These are phyloP conservation scores for Pseudocohnilembus persalinus DNA, from an alignment of 169 alveolate species.

Conservation along the genomic window DNA sequence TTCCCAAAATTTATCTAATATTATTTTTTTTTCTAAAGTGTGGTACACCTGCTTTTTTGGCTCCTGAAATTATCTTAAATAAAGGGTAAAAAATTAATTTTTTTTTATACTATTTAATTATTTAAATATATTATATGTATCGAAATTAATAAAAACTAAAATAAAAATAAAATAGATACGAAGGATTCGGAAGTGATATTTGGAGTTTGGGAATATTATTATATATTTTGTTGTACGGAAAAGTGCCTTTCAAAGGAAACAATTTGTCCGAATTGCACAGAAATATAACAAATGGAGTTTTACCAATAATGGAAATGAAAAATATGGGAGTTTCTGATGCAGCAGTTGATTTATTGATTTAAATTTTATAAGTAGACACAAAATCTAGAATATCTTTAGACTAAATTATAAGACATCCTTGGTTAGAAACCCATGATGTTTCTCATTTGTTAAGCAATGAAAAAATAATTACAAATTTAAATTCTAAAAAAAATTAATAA, in stretches of 20 bases:
- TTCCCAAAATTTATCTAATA: too few species aligned
- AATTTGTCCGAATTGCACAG: slow-evolving; percentile 62
- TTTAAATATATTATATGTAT: too few species aligned
- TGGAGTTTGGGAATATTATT: slow-evolving; percentile 83
- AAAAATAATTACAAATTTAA: too few species aligned
- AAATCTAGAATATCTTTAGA: slow-evolving; percentile 65
- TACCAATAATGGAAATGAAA: slow-evolving; percentile 37
- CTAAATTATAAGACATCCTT: slow-evolving; percentile 68
- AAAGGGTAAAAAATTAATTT: too few species aligned
- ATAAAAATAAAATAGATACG: too few species aligned
- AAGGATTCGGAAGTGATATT: slow-evolving; percentile 73
- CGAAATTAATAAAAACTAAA: too few species aligned
- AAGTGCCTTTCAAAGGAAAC: slow-evolving; percentile 75
- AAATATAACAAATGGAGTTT: slow-evolving; percentile 51
- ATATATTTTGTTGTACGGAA: slow-evolving; percentile 75
- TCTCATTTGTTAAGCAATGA: too few species aligned
- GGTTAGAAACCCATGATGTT: slow-evolving; percentile 57
- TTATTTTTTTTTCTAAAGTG: too few species aligned
- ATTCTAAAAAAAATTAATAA: too few species aligned
- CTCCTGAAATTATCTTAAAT: slow-evolving; percentile 81
- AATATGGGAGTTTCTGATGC: slow-evolving; percentile 36
- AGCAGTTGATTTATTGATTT: slow-evolving; percentile 57
- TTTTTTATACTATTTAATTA: too few species aligned
- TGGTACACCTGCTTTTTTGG: slow-evolving; percentile 87
- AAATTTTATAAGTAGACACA: slow-evolving; percentile 61